phyloP scores from a whole-genome alignment of 257 asterid species.

The Leonotis leonurus region DNA sequence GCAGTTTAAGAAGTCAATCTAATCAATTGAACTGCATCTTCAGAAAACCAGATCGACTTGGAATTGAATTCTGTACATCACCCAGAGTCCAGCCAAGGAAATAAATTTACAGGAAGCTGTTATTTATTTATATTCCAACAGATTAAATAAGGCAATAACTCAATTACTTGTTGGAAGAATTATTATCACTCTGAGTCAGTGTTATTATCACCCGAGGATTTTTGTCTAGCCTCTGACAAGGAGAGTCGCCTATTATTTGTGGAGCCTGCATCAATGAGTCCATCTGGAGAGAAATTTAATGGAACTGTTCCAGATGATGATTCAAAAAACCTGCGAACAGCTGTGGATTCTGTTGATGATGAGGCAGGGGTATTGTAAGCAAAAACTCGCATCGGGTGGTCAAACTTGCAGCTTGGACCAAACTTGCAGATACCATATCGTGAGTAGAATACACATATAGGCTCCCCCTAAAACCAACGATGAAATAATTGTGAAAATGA shows the following conservation, averaged over 20 bases:
- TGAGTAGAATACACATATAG: slow-evolving; percentile 85
- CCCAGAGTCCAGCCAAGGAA: slow-evolving; percentile 61
- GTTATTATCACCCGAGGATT: slow-evolving; percentile 67
- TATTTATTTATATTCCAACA: slow-evolving; percentile 46
- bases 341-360: slow-evolving; percentile 53
- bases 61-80: slow-evolving; percentile 54
- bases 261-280: slow-evolving; percentile 56
- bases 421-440: slow-evolving; percentile 95
- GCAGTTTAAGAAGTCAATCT: slow-evolving; percentile 51
- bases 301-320: slow-evolving; percentile 68
- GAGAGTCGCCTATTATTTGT: slow-evolving; percentile 55
- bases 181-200: slow-evolving; percentile 65
- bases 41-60: slow-evolving; percentile 51
- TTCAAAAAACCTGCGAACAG: slow-evolving; percentile 54
- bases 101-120: slow-evolving; percentile 64
- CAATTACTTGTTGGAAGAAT: slow-evolving; percentile 31
- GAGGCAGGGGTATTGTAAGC: slow-evolving; percentile 53
- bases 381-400: slow-evolving; percentile 88
- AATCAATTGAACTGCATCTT: slow-evolving; percentile 41
- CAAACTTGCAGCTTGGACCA: slow-evolving; percentile 99
- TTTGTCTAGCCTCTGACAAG: slow-evolving; percentile 64
- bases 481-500: slow-evolving; percentile 11
- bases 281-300: slow-evolving; percentile 55
- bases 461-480: slow-evolving; percentile 67
- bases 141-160: slow-evolving; percentile 34